phyloP scores from a whole-genome alignment of 2,329 filamentous ascomycete species.

The Stachybotrys chartarum region DNA sequence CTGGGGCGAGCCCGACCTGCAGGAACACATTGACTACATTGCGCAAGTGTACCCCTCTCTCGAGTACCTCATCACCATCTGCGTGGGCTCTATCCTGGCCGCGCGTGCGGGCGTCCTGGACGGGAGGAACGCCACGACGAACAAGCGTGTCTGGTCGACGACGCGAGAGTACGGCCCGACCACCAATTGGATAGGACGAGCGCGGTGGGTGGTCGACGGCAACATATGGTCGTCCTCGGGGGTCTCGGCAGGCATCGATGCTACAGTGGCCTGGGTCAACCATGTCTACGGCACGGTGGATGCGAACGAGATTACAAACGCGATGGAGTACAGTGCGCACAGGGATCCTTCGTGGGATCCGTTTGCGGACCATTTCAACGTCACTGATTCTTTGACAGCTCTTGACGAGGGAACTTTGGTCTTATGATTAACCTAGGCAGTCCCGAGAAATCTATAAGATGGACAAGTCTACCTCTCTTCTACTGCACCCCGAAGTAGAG shows the following conservation, averaged over 20 bases:
- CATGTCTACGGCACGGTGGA: constrained; percentile 21
- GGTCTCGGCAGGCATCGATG: constrained; percentile 37
- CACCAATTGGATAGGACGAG: constrained; percentile 47
- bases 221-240: constrained; percentile 57
- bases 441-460: no score
- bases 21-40: constrained; percentile 33
- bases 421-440: no score
- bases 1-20: constrained; percentile 13
- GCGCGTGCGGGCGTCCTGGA: constrained; percentile 51
- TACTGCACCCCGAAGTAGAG: no score
- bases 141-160: constrained; percentile 46
- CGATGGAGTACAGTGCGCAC: neutral
- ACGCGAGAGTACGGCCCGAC: constrained; percentile 26
- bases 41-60: constrained; percentile 30
- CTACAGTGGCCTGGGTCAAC: constrained; percentile 21
- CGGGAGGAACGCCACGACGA: constrained; percentile 50
- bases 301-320: constrained; percentile 31
- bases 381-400: neutral
- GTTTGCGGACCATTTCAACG: neutral
- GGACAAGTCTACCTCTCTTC: no score
- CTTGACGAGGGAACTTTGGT: neutral
- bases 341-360: neutral
- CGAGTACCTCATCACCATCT: constrained; percentile 51
- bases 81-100: constrained; percentile 49
- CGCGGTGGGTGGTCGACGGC: constrained; percentile 53